These are phyloP conservation scores for Gracilaria gracilis DNA, from an alignment of 23 red algal species.

Conservation along the genomic window DNA sequence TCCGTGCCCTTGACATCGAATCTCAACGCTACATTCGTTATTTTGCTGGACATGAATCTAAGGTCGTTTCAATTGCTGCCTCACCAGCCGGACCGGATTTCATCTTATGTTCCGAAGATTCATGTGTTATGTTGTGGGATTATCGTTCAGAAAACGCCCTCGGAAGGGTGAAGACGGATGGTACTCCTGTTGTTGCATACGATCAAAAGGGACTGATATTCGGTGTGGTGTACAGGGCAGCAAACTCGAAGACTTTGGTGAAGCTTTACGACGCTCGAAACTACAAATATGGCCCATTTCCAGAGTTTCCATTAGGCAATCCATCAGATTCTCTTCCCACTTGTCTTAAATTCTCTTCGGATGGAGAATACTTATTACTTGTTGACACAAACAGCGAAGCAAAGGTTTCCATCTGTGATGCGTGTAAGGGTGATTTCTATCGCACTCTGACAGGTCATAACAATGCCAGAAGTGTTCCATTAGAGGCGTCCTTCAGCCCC, in stretches of 20 bases:
- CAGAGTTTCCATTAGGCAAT: slow-evolving; percentile 67
- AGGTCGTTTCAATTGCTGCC: slow-evolving; percentile 75
- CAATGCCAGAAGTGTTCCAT: slow-evolving; percentile 70
- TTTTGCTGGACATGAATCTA: slow-evolving; percentile 74
- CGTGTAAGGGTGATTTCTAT: slow-evolving; percentile 72
- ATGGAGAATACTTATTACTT: slow-evolving; percentile 89
- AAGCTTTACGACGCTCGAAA: slow-evolving; percentile 92
- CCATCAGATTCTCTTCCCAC: slow-evolving; percentile 74
- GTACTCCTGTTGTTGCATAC: slow-evolving; percentile 78
- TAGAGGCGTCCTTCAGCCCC: slow-evolving; percentile 87
- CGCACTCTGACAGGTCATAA: slow-evolving; percentile 61
- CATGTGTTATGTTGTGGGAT: slow-evolving; percentile 89
- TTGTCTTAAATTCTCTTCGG: slow-evolving; percentile 83
- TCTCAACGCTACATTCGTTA: slow-evolving; percentile 78
- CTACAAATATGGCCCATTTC: slow-evolving; percentile 90
- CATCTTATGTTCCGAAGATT: slow-evolving; percentile 80
- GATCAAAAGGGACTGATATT: slow-evolving; percentile 93
- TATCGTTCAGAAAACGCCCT: slow-evolving; percentile 54
- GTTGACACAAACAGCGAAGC: slow-evolving; percentile 70
- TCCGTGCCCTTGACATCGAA: slow-evolving; percentile 78
- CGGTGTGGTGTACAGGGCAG: slow-evolving; percentile 78
- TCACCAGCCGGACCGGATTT: slow-evolving; percentile 79
- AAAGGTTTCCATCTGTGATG: slow-evolving; percentile 81
- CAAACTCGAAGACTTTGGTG: slow-evolving; percentile 65
- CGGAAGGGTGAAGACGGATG: slow-evolving; percentile 65